phyloP scores from a whole-genome alignment of 2,329 filamentous ascomycete genomes.

The Verticillium klebahnii region DNA sequence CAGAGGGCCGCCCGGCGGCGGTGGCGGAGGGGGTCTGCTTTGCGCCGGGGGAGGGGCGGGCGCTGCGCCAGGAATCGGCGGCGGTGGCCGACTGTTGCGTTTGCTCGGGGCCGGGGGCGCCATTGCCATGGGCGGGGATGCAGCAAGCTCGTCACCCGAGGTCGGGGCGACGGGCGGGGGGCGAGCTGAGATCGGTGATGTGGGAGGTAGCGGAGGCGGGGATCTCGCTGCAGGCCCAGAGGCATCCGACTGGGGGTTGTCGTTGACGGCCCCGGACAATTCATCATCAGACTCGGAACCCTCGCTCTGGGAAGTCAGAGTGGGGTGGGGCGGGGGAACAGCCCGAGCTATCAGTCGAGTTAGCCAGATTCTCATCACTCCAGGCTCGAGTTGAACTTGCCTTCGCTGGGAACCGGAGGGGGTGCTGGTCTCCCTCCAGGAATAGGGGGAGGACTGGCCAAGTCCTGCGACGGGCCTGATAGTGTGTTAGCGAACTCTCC shows the following conservation, averaged over 20 bases:
- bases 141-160: constrained; percentile 33
- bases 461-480: constrained; percentile 27
- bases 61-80: constrained; percentile 55
- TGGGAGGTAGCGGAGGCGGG: constrained; percentile 36
- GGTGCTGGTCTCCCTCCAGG: constrained; percentile 49
- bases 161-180: constrained; percentile 31
- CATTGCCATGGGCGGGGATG: constrained; percentile 33
- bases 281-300: constrained; percentile 91
- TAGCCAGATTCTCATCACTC: background rate
- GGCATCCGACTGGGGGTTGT: constrained; percentile 3
- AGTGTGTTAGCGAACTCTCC: constrained; percentile 19
- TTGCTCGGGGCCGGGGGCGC: constrained; percentile 35
- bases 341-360: constrained; percentile 52
- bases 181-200: constrained; percentile 15
- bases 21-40: constrained; percentile 62
- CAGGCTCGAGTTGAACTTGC: constrained; percentile 39
- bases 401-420: constrained; percentile 54
- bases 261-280: constrained; percentile 47
- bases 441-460: constrained; percentile 35
- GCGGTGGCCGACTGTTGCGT: constrained; percentile 52
- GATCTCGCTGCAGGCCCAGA: constrained; percentile 10
- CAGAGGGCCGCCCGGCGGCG: constrained; percentile 48
- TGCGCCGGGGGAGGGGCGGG: constrained; percentile 44
- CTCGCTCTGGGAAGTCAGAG: constrained; percentile 60
- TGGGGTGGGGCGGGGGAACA: constrained; percentile 47